Evolutionary conservation across 2,329 filamentous ascomycete species (phyloP), one percentile per base, ranked within the genome.

Genomic region (Helotiales sp.): DNA sequence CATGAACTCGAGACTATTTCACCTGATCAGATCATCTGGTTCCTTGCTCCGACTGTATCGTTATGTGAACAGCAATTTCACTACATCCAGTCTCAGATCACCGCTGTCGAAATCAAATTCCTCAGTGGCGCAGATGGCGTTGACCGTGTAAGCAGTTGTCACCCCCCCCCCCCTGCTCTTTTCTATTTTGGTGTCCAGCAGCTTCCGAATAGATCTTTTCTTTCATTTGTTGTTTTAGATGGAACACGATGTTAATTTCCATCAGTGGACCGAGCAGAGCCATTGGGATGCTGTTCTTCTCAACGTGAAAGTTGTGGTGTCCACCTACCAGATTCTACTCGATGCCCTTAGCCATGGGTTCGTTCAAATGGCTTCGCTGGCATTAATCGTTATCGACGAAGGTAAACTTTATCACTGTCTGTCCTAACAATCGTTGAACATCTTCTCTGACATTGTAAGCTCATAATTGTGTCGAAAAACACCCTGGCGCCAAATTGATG

Each of bases 1-100:
- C 57, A 65, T 53, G 67, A 69, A 30, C 59, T 69, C 25, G 64
- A 67, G 34, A 51, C 40, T 6, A 59, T 64, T 17, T 59, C 55
- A 31, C 40, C 58, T 10, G 13, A 61, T 17, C 57, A 68, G 84
- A 70, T 85, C 3, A 76, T 90, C 9, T 93, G 90, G 90, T 91
- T 93, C 65, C 74, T 91, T 38, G 82, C 86, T 0, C 88, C 89
- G 0, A 92, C 87, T 0, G 81, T 90, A 3, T 75, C 82, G 1
- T 76, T 93, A 0, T 88, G 86, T 56, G 67, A 75, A 5, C 90
- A 93, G 64, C 90, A 93, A 67, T 76, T 78, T 64, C 72, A 76
- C 2, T 83, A 85, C 19, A 79, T 93, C 49, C 73, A 75, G 9
- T 70, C 77, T 1, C 84, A 90, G 57, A 81, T 90, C 2, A 80